phyloP scores from a whole-genome alignment of 2,329 filamentous ascomycete species.

The Fonsecaea pugnacius region DNA sequence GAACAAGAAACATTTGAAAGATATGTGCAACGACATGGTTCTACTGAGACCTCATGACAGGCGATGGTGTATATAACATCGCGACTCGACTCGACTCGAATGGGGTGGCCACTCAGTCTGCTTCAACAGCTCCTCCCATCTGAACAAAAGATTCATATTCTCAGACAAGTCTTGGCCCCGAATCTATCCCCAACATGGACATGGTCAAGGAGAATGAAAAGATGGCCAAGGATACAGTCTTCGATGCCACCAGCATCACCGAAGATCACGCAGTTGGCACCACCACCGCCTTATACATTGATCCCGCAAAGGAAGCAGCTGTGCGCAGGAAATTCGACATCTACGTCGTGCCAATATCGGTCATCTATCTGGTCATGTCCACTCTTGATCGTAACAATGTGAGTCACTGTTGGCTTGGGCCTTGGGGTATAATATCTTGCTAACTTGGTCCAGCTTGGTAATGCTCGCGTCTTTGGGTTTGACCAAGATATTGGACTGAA shows the following conservation, averaged over 20 bases:
- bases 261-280: conserved; percentile 20
- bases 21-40: neutral
- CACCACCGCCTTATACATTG: conserved; percentile 25
- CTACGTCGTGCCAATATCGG: conserved; percentile 24
- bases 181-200: conserved; percentile 3
- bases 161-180: neutral
- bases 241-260: conserved; percentile 4
- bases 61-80: conserved; percentile 15
- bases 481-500: conserved; percentile 58
- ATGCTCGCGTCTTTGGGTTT: conserved; percentile 69
- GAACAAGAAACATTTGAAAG: neutral
- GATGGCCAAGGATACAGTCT: conserved; percentile 18
- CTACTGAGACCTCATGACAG: conserved; percentile 2
- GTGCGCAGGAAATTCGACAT: conserved; percentile 34
- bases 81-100: conserved; percentile 15
- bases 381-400: conserved; percentile 50
- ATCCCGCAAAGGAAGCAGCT: conserved; percentile 28
- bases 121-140: conserved; percentile 10
- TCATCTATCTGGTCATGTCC: conserved; percentile 45
- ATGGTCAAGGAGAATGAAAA: conserved; percentile 27
- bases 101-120: conserved; percentile 1
- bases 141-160: neutral
- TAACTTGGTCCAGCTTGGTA: conserved; percentile 34
- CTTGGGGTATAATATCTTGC: conserved; percentile 40
- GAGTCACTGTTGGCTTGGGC: conserved; percentile 42